Conservation (phyloP, 2,329 filamentous ascomycete genomes). For the Nigrograna mackinnonii region DNA sequence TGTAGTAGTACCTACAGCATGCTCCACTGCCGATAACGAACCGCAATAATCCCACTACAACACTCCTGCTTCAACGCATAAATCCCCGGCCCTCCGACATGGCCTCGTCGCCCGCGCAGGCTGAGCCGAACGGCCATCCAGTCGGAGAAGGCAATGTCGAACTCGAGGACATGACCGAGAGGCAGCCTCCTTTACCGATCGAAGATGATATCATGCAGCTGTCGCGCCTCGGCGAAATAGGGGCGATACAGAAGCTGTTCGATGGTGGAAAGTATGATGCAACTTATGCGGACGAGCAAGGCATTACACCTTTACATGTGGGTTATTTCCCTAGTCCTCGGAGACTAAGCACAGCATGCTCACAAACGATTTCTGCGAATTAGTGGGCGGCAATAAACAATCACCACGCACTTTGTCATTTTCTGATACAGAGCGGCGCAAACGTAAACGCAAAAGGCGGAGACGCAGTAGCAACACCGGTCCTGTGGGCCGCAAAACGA, state of each 20-base stretch:
- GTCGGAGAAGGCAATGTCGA: constrained; percentile 34
- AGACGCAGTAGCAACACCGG: constrained; percentile 89
- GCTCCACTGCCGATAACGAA: too few relatives aligned
- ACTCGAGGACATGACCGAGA: constrained; percentile 39
- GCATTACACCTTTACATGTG: constrained; percentile 95
- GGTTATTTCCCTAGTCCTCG: constrained; percentile 22
- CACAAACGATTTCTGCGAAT: not conserved
- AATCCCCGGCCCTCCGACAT: too few relatives aligned
- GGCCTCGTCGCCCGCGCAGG: constrained; percentile 8
- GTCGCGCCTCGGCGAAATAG: constrained; percentile 83
- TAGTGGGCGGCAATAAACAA: constrained; percentile 99
- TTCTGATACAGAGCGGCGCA: constrained; percentile 82
- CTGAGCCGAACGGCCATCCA: constrained; percentile 25
- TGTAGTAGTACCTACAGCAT: not conserved
- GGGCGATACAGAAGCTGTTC: constrained; percentile 86
- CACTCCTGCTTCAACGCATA: too few relatives aligned
- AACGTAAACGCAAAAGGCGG: constrained; percentile 95
- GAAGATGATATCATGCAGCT: constrained; percentile 95
- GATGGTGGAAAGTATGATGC: constrained; percentile 80
- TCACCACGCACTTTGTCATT: constrained; percentile 95
- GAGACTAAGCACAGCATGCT: not conserved
- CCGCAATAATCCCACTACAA: too few relatives aligned
- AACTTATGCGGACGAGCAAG: constrained; percentile 84
- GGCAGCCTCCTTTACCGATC: constrained; percentile 47
- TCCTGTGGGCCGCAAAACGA: constrained; percentile 95